A percentile compares a stretch with the other conserved stretches of the same genome.
These are phyloP conservation scores for Arthroderma sp. DNA, from an alignment of 2,329 filamentous ascomycete species.

Conservation along the genomic window DNA sequence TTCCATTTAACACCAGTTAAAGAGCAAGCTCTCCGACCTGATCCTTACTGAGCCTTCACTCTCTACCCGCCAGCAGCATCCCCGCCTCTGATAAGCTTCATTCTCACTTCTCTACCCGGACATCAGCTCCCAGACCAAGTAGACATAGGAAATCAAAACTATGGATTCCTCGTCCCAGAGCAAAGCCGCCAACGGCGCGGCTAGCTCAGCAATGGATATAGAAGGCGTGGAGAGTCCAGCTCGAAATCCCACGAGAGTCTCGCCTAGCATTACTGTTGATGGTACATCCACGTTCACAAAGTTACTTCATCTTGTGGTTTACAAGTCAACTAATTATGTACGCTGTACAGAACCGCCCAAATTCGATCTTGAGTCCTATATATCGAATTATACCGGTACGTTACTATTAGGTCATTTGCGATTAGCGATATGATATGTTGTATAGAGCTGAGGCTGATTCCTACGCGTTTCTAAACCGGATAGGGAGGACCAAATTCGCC, in stretches of 20 bases:
- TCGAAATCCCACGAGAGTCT: neutral
- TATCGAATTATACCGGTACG: conserved; percentile 73
- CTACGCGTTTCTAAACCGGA: conserved; percentile 3
- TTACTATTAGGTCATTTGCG: conserved; percentile 6
- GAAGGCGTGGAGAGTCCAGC: neutral
- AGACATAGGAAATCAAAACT: neutral
- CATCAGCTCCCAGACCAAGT: neutral
- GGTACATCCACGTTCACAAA: neutral
- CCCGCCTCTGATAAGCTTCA: neutral
- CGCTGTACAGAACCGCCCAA: conserved; percentile 57
- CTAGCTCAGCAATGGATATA: neutral
- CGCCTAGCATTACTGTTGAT: conserved; percentile 1
- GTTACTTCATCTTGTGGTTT: neutral
- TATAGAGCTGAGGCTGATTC: neutral
- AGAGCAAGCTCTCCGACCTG: neutral
- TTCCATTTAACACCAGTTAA: neutral
- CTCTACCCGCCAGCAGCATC: neutral
- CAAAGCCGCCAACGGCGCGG: neutral
- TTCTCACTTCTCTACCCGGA: neutral
- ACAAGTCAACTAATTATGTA: neutral
- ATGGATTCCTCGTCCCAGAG: neutral
- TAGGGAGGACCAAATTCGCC: conserved; percentile 69
- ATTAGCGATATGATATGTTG: conserved; percentile 11
- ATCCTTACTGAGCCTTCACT: neutral
- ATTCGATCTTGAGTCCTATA: conserved; percentile 82